Evolutionary conservation across 495 filamentous ascomycete genomes (phyloP).

Genomic region (Trichocladium antarcticum): DNA sequence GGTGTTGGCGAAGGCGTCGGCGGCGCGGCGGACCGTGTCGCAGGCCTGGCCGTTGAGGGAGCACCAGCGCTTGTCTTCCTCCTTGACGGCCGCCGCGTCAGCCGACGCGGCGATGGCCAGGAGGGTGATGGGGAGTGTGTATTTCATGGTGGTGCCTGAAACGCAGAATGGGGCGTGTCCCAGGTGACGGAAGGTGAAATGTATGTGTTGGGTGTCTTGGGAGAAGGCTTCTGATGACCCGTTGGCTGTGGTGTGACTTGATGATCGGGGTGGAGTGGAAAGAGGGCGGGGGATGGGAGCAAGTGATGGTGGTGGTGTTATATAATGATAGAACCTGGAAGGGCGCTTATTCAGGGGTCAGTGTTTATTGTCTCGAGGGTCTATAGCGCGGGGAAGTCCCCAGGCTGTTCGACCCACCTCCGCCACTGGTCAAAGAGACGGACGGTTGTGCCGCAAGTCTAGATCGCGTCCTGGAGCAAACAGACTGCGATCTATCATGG

Average conservation of each 20-base stretch:
- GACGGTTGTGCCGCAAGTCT: not conserved
- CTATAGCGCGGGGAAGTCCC: not conserved
- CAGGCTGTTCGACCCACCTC: not conserved
- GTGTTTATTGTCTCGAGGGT: conserved; percentile 11
- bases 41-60: conserved; percentile 25
- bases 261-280: conserved; percentile 1
- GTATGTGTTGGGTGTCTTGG: not conserved
- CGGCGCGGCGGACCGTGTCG: conserved; percentile 30
- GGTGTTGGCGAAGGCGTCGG: conserved; percentile 26
- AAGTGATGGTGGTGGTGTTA: conserved; percentile 1
- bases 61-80: conserved; percentile 25
- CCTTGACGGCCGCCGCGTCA: conserved; percentile 18
- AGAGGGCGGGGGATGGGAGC: not conserved
- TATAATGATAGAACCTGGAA: conserved; percentile 8
- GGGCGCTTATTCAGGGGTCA: conserved; percentile 14
- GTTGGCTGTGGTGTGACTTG: not conserved
- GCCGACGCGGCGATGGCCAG: conserved; percentile 21
- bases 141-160: conserved; percentile 29
- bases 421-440: not conserved
- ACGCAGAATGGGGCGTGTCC: too few species aligned
- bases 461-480: too few species aligned
- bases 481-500: not conserved
- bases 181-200: not conserved
- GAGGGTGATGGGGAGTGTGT: conserved; percentile 24
- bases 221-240: not conserved